Evolutionary conservation across 257 asterid genomes (phyloP).

Genomic region (Lantana camara): DNA sequence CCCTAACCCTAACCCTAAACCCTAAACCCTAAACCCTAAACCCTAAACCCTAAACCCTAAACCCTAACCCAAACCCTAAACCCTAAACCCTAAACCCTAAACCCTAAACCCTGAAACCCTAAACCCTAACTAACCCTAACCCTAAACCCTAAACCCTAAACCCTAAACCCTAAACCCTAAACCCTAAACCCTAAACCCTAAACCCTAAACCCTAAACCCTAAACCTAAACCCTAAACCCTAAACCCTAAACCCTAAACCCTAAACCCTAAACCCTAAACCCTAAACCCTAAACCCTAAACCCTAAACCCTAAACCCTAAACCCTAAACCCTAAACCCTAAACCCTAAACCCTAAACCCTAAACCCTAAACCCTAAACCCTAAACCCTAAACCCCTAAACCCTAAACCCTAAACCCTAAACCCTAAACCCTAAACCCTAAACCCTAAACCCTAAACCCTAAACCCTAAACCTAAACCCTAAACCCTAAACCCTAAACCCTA

Average conservation of each 20-base stretch:
- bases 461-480: no score
- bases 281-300: neutral
- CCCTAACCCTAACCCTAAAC: neutral
- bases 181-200: constrained; percentile 3
- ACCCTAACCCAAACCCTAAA: neutral
- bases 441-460: no score
- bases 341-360: no score
- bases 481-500: no score
- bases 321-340: neutral
- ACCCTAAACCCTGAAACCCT: constrained; percentile 6
- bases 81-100: neutral
- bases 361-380: neutral
- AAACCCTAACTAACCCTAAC: neutral
- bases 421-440: no score
- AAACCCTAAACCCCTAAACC: no score
- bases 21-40: neutral
- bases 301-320: neutral
- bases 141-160: constrained; percentile 5
- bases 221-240: constrained; percentile 1
- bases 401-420: no score
- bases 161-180: neutral
- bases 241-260: neutral
- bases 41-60: neutral
- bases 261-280: constrained; percentile 3
- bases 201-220: neutral